These are phyloP conservation scores for Solioccasus polychromus DNA, from an alignment of 768 basidiomycete species.

Conservation along the genomic window DNA sequence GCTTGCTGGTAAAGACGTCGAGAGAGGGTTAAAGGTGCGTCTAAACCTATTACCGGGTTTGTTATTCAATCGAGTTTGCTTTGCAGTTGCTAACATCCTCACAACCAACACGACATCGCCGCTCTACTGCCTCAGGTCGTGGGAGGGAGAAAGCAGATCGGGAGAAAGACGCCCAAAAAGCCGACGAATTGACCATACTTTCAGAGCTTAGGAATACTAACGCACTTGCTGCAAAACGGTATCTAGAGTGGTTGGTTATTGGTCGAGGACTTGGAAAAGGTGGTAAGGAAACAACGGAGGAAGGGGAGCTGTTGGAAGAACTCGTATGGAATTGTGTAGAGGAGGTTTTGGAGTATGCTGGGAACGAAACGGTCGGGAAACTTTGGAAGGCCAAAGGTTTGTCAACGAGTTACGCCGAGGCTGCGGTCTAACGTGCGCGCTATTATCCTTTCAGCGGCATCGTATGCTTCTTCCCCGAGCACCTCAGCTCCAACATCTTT, in stretches of 20 bases:
- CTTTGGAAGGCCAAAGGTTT: slow-evolving; percentile 74
- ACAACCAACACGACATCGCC: slow-evolving; percentile 17
- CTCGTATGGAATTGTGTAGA: slow-evolving; percentile 57
- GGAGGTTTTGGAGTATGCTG: slow-evolving; percentile 45
- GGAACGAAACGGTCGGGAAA: slow-evolving; percentile 51
- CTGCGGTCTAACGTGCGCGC: background rate
- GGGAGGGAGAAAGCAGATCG: slow-evolving; percentile 24
- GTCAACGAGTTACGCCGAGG: background rate
- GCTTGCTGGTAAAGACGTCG: slow-evolving; percentile 67
- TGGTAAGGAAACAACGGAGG: slow-evolving; percentile 21
- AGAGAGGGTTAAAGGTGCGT: slow-evolving; percentile 67
- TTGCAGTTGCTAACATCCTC: slow-evolving; percentile 22
- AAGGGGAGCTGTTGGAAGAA: slow-evolving; percentile 54
- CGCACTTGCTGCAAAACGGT: slow-evolving; percentile 56
- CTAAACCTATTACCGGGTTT: background rate
- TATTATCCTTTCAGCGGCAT: slow-evolving; percentile 40
- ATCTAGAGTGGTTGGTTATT: slow-evolving; percentile 79
- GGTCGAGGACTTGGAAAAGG: slow-evolving; percentile 43
- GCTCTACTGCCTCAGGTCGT: slow-evolving; percentile 18
- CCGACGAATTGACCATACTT: slow-evolving; percentile 27
- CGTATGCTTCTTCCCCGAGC: slow-evolving; percentile 44
- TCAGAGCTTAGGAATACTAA: slow-evolving; percentile 26
- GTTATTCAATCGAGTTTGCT: background rate
- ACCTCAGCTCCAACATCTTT: background rate
- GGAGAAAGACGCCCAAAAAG: slow-evolving; percentile 19